phyloP scores from a whole-genome alignment of 1,284 basidiomycete genomes.

The Ustilago loliicola region DNA sequence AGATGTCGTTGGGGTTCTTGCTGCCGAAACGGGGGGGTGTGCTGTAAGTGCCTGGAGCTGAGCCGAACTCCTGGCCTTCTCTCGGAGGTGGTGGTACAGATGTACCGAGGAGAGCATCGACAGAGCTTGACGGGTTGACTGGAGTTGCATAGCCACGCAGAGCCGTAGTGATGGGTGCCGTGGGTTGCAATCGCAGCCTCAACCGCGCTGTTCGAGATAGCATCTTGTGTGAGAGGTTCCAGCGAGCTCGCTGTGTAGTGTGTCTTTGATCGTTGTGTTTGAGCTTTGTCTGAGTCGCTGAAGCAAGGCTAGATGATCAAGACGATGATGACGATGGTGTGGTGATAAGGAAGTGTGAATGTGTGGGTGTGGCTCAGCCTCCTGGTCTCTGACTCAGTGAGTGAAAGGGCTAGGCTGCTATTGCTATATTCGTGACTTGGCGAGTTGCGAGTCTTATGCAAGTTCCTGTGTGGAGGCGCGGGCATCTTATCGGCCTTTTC shows the following conservation, averaged over 20 bases:
- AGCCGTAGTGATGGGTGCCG: background rate
- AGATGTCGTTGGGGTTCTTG: constrained; percentile 58
- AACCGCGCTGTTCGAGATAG: constrained; percentile 33
- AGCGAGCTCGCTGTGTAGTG: too few species aligned
- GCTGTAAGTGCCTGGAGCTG: constrained; percentile 20
- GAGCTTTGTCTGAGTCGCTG: background rate
- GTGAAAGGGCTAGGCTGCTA: background rate
- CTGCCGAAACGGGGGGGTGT: constrained; percentile 31
- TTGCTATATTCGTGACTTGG: background rate
- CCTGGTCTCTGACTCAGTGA: constrained; percentile 3
- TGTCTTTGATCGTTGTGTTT: background rate
- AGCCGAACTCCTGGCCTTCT: constrained; percentile 24
- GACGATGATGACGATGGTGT: background rate
- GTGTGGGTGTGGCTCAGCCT: background rate
- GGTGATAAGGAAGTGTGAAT: background rate
- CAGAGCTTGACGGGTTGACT: constrained; percentile 57
- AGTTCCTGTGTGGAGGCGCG: constrained; percentile 35
- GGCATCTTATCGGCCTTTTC: constrained; percentile 22
- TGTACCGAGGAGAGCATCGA: constrained; percentile 62
- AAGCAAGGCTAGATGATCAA: background rate
- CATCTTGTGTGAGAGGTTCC: constrained; percentile 16
- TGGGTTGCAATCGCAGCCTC: constrained; percentile 21
- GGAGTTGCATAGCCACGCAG: constrained; percentile 48
- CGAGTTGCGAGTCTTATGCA: constrained; percentile 19
- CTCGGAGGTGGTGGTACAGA: constrained; percentile 55